Percentiles rank a stretch among this genome's conserved stretches.
Evolutionary conservation across 805 yeast genomes (phyloP).

Genomic region (Pichia kluyveri): DNA sequence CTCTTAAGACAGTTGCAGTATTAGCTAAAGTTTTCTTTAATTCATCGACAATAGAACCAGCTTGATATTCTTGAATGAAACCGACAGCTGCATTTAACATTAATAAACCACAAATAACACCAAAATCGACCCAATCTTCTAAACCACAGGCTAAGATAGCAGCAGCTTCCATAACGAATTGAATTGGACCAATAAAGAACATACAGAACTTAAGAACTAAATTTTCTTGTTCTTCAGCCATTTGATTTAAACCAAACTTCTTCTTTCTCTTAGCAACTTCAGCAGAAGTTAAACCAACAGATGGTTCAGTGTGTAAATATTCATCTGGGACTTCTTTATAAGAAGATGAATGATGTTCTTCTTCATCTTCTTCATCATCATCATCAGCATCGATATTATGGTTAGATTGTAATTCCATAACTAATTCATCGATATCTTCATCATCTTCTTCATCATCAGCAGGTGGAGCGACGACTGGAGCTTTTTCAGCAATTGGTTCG

Average conservation of each 20-base stretch:
- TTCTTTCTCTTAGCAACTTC: conserved; percentile 78
- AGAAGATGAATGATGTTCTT: conserved; percentile 38
- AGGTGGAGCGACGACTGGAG: conserved; percentile 48
- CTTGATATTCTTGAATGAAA: conserved; percentile 95
- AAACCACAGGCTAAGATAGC: conserved; percentile 93
- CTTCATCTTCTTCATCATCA: conserved; percentile 46
- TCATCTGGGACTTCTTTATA: conserved; percentile 82
- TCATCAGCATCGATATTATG: conserved; percentile 32
- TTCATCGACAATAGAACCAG: conserved; percentile 96
- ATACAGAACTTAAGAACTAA: conserved; percentile 66
- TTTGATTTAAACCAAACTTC: conserved; percentile 84
- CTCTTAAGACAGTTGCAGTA: conserved; percentile 78
- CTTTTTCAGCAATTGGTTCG: conserved; percentile 34
- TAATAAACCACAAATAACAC: conserved; percentile 87
- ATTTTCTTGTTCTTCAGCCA: conserved; percentile 84
- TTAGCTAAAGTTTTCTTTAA: conserved; percentile 91
- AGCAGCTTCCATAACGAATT: conserved; percentile 96
- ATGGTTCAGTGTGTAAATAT: conserved; percentile 71
- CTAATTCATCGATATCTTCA: conserved; percentile 58
- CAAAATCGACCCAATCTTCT: conserved; percentile 98
- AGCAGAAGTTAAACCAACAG: conserved; percentile 63
- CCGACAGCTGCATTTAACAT: conserved; percentile 87
- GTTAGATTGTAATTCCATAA: conserved; percentile 71
- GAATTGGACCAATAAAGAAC: conserved; percentile 93
- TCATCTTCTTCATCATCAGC: conserved; percentile 33